Conservation (phyloP, 2,329 filamentous ascomycete genomes). For the Escovopsis weberi region DNA sequence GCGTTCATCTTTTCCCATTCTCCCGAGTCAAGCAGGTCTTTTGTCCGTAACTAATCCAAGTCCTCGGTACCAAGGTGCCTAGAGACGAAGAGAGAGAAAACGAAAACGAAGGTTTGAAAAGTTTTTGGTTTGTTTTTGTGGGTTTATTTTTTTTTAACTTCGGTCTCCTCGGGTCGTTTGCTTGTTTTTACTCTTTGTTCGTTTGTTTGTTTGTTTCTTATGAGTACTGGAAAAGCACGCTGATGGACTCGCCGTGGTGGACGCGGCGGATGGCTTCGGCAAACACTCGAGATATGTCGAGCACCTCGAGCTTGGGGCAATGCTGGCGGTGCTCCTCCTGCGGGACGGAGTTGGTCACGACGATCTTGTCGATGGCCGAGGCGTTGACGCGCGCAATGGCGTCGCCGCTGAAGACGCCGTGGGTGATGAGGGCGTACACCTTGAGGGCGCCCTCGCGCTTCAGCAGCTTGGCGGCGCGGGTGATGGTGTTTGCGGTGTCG, state of each 20-base stretch:
- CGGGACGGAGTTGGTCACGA: slow-evolving; percentile 91
- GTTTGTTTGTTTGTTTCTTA: slow-evolving; percentile 2
- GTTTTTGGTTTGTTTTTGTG: not conserved
- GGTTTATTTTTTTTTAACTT: not conserved
- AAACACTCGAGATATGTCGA: slow-evolving; percentile 82
- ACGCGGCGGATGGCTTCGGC: slow-evolving; percentile 91
- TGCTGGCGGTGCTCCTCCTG: slow-evolving; percentile 65
- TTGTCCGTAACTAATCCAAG: no score
- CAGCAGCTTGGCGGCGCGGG: slow-evolving; percentile 85
- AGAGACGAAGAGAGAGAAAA: no score
- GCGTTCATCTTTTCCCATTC: no score
- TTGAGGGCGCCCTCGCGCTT: slow-evolving; percentile 89
- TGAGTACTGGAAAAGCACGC: slow-evolving; percentile 57
- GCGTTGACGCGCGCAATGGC: slow-evolving; percentile 90
- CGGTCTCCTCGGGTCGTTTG: slow-evolving; percentile 9
- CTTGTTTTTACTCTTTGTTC: no score
- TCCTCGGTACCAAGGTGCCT: no score
- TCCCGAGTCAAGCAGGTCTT: no score
- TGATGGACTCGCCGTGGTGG: slow-evolving; percentile 96
- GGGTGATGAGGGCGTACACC: slow-evolving; percentile 85
- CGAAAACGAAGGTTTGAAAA: no score
- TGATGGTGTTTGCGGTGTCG: slow-evolving; percentile 95
- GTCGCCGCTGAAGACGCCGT: slow-evolving; percentile 89
- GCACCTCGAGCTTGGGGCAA: slow-evolving; percentile 79
- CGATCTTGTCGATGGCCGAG: slow-evolving; percentile 79